Percentiles rank a stretch among this genome's conserved stretches.
These are phyloP conservation scores for Coemansia nantahalensis DNA, from an alignment of 192 early-diverging fungal species.

Conservation along the genomic window DNA sequence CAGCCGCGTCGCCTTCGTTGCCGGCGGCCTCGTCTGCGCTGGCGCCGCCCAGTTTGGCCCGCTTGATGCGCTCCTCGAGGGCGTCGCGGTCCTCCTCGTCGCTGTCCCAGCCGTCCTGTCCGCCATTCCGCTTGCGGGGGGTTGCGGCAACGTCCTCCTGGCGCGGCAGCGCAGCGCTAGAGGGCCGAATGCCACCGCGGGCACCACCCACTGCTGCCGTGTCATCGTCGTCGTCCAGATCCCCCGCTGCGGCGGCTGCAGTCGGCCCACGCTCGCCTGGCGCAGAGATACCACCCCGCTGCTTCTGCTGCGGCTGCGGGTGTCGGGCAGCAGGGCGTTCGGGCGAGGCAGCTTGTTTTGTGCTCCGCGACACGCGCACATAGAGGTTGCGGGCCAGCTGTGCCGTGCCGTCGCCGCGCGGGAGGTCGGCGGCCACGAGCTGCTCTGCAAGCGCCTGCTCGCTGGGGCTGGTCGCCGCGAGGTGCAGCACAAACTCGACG, in stretches of 20 bases:
- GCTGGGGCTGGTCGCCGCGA: slow-evolving; percentile 27
- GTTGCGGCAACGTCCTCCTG: not conserved
- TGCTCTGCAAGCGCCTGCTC: slow-evolving; percentile 45
- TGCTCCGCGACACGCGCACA: slow-evolving; percentile 45
- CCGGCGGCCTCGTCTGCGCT: slow-evolving; percentile 29
- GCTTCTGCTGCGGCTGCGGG: too few relatives aligned
- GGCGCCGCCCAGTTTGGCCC: slow-evolving; percentile 52
- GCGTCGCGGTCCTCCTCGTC: slow-evolving; percentile 62
- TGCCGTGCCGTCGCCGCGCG: slow-evolving; percentile 52
- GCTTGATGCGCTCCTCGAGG: slow-evolving; percentile 53
- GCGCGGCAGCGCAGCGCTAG: too few relatives aligned
- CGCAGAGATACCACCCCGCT: too few relatives aligned
- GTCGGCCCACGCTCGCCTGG: too few relatives aligned
- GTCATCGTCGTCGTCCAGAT: too few relatives aligned
- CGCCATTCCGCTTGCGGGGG: slow-evolving; percentile 33
- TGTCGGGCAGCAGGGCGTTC: too few relatives aligned
- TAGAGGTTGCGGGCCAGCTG: slow-evolving; percentile 68
- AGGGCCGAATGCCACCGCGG: too few relatives aligned
- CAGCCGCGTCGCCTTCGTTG: too few relatives aligned
- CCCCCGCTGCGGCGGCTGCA: too few relatives aligned
- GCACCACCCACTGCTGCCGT: not conserved
- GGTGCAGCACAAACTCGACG: slow-evolving; percentile 45
- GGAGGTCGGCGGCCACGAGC: slow-evolving; percentile 64
- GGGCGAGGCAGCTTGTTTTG: slow-evolving; percentile 11
- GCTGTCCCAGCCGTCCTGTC: slow-evolving; percentile 51